Base-by-base conservation (phyloP, 805 yeast species). In the Kurtzmaniella fragi region DNA sequence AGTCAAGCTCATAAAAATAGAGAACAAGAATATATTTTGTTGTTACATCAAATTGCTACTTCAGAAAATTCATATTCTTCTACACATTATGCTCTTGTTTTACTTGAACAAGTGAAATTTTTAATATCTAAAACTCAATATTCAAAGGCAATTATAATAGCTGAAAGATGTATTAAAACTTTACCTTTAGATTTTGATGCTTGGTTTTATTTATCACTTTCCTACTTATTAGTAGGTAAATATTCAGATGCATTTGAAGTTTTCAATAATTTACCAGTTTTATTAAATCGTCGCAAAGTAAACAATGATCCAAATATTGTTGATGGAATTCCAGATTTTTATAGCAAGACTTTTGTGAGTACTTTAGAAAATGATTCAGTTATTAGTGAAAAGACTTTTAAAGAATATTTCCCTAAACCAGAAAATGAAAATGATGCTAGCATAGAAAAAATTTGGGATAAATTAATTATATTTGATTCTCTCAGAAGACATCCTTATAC, bases 161-260 rank as follows among this genome's bases (percentile, higher is more conserved):
- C 95, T 0, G 61, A 70, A 14, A 67, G 75, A 17, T 76, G 89
- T 4, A 79, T 84, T 14, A 67, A 74, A 37, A 68, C 84, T 2
- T 66, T 84, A n/a, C 95, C 95, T 0, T 69, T 86, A 2, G 91
- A 83, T 54, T 87, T 82, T 54, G 75, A 71, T 37, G 65, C 83
- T 23, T 87, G 96, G 96, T 75, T 74, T 42, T 64, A 67, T 28
- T 63, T 87, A 32, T 75, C 84, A 4, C 66, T 78, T 43, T 73
- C 78, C 28, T 80, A 86, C 49, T 70, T 83, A 14, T 58, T 80
- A 28, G 61, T 53, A 34, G 74, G 70, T 35, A 78, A 85, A 51
- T 77, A 68, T 47, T 64, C 67, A 30, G 68, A 64, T 43, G 95
- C 95, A 0, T 61, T 88, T 31, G 53, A 78, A 30, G 72, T 90